These are phyloP conservation scores for Colletotrichum lentis DNA, from an alignment of 2,329 filamentous ascomycete genomes.

Conservation along the genomic window DNA sequence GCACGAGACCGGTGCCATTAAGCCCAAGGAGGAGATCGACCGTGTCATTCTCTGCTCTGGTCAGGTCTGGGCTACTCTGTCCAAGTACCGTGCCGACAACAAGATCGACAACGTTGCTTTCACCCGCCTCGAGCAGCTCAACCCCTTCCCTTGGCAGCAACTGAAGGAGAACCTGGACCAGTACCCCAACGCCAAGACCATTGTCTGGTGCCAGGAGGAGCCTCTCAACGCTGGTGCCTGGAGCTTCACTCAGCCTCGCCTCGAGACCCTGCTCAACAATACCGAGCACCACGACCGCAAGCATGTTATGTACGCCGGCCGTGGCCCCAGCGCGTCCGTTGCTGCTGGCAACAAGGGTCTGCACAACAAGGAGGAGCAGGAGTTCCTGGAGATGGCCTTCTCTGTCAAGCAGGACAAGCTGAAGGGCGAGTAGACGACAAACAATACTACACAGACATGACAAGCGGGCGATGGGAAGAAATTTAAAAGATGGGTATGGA, in stretches of 20 bases:
- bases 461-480: slow-evolving; percentile 5
- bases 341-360: slow-evolving; percentile 89
- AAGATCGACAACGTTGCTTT: slow-evolving; percentile 90
- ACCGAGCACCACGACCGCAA: slow-evolving; percentile 92
- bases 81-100: slow-evolving; percentile 89
- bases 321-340: slow-evolving; percentile 90
- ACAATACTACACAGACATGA: slow-evolving; percentile 1
- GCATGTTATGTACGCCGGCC: slow-evolving; percentile 96
- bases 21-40: slow-evolving; percentile 84
- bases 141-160: slow-evolving; percentile 98
- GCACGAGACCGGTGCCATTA: slow-evolving; percentile 78
- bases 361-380: slow-evolving; percentile 92
- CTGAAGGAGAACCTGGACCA: slow-evolving; percentile 95
- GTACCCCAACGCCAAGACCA: slow-evolving; percentile 97
- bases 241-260: slow-evolving; percentile 96
- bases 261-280: slow-evolving; percentile 94
- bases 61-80: slow-evolving; percentile 89
- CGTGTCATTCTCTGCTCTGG: slow-evolving; percentile 94
- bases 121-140: slow-evolving; percentile 95
- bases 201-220: slow-evolving; percentile 98
- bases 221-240: slow-evolving; percentile 96
- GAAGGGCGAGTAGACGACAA: slow-evolving; percentile 65
- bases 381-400: slow-evolving; percentile 74
- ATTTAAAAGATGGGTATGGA: slow-evolving; percentile 9
- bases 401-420: slow-evolving; percentile 73